Conservation (phyloP, 2,329 filamentous ascomycete species). For the Beauveria rudraprayagi region DNA sequence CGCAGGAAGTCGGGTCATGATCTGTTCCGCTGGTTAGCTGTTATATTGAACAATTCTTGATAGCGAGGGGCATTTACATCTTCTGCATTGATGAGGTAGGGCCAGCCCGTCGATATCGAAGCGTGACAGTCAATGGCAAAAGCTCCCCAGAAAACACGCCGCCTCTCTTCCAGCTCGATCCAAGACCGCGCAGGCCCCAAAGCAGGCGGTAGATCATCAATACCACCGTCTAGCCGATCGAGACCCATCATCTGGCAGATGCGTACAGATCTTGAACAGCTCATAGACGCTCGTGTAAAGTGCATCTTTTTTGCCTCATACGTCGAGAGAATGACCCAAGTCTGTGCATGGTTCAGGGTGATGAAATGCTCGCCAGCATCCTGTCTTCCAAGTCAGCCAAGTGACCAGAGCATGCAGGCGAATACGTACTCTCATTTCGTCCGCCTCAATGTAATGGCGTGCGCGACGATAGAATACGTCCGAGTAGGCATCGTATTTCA, state of each 20-base stretch:
- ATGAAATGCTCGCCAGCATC: slow-evolving; percentile 74
- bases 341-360: slow-evolving; percentile 70
- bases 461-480: slow-evolving; percentile 75
- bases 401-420: not conserved
- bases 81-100: slow-evolving; percentile 65
- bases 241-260: slow-evolving; percentile 79
- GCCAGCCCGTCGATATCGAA: slow-evolving; percentile 86
- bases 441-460: slow-evolving; percentile 72
- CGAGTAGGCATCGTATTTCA: slow-evolving; percentile 64
- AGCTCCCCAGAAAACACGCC: slow-evolving; percentile 77
- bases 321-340: slow-evolving; percentile 65
- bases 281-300: slow-evolving; percentile 82
- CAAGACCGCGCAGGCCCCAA: slow-evolving; percentile 67
- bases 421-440: slow-evolving; percentile 64
- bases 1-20: slow-evolving; percentile 71
- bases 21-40: slow-evolving; percentile 29
- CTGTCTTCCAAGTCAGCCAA: slow-evolving; percentile 19
- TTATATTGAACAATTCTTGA: not conserved
- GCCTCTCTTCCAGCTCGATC: slow-evolving; percentile 67
- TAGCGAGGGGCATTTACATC: slow-evolving; percentile 40
- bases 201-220: slow-evolving; percentile 63
- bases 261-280: slow-evolving; percentile 60
- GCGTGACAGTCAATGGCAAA: slow-evolving; percentile 80
- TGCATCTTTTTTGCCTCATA: slow-evolving; percentile 82
- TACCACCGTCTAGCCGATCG: slow-evolving; percentile 62